Base-by-base conservation (phyloP, 2,329 filamentous ascomycete species). In the Dactylellina drechsleri region DNA sequence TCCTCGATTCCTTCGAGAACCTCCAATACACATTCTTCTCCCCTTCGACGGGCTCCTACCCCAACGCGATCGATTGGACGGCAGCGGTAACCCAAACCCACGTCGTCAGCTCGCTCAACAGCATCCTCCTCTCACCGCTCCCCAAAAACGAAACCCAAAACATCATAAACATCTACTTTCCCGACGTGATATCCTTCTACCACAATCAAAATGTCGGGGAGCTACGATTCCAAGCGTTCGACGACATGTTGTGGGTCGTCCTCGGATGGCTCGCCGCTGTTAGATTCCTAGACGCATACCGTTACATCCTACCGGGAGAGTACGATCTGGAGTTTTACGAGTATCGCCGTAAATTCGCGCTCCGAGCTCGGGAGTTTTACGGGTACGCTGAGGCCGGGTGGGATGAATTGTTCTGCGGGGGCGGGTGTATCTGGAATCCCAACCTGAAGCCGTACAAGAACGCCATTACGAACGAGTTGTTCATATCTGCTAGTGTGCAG, bases 201-300 rank as follows among this genome's bases (percentile, higher is more conserved):
- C 96, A 94, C 80, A 92, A 92, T 18, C 92, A 98, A 81, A 89
- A 97, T 81, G 87, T 89, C 3, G 88, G 93, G 77, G 85, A 86
- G 28, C 86, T 97, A 58, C 86, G 92, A 52, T 87, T 88, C 67
- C 85, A 95, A 84, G 94, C 94, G 0, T 96, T 90, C 81, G 94
- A 97, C 80, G 94, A 98, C 81, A 96, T 97, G 83, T 86, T 97
- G 1, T 98, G 94, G 94, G 92, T 97, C 0, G 92, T 96, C 1
- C 85, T 98, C 43, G 92, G 91, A 76, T 97, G 94, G 93, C 84
- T 97, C 61, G 92, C 97, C 80, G 88, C 87, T 57, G 87, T 93
- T 77, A 89, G 91, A 77, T 93, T 96, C 80, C 87, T 94, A 60
- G 71, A 70, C 26, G 66, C 65, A 12, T 70, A 71, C 28, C 57